These are phyloP conservation scores for Bacidia gigantensis DNA, from an alignment of 495 filamentous ascomycete genomes.

Conservation along the genomic window DNA sequence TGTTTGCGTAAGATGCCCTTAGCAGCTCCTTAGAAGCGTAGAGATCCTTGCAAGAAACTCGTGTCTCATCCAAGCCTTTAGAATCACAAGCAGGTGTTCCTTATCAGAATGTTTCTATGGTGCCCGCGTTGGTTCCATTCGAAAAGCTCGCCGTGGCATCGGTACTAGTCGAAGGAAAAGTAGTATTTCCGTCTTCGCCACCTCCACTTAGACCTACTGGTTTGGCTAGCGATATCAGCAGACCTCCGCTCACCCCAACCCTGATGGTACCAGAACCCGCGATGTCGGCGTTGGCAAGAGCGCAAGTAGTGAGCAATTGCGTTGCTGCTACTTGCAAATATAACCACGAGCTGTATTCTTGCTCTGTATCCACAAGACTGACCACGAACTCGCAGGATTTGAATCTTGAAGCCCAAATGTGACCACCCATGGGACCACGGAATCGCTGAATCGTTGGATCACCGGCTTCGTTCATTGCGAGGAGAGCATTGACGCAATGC, in stretches of 20 bases:
- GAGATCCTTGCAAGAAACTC: too few species aligned
- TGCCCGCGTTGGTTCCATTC: too few species aligned
- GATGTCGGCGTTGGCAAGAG: background rate
- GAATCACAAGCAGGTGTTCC: too few species aligned
- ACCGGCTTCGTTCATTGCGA: background rate
- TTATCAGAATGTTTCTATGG: too few species aligned
- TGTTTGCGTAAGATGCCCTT: too few species aligned
- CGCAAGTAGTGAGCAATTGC: background rate
- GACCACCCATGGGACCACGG: background rate
- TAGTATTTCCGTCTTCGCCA: background rate
- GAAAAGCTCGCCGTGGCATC: too few species aligned
- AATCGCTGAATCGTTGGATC: background rate
- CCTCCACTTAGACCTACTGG: background rate
- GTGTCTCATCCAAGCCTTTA: too few species aligned
- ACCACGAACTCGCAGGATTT: background rate
- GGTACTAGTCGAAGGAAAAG: background rate
- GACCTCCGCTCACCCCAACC: background rate
- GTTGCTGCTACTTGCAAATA: background rate
- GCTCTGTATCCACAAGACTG: background rate
- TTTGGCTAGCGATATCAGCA: background rate
- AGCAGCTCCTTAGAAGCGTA: too few species aligned
- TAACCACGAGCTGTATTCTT: background rate
- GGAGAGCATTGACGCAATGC: background rate
- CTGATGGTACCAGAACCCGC: background rate
- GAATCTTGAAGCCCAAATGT: background rate